Base-by-base conservation (phyloP, 2,329 filamentous ascomycete genomes). In the Trichoderma asperellum region DNA sequence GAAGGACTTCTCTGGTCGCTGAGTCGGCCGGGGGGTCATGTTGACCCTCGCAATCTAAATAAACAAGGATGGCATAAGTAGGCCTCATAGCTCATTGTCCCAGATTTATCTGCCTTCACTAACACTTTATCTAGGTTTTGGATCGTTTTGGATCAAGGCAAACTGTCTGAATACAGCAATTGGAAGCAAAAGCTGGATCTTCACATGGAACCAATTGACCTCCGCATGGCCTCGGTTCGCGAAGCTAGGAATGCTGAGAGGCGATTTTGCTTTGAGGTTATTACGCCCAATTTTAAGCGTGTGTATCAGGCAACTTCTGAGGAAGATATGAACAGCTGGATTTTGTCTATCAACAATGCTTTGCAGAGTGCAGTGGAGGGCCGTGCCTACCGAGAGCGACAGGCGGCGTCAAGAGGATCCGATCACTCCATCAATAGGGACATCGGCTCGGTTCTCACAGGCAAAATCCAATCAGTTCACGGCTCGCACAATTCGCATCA, bases 1-100 rank as follows among this genome's bases (percentile, higher is more conserved):
- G 96, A 99, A 82, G 96, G 96, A 6, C 84, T 99, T 11, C 81
- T 99, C 8, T 99, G 96, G 96, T 94, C 96, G 32, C 83, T 98
- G 56, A 98, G 95, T 77, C 89, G 93, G 72, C 95, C 95, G 3
- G 94, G 94, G 21, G 95, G 93, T 69, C 96, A 99, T 79, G 94
- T 96, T 34, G 96, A 99, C 78, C 96, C 96, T 11, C 93, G 96
- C 74, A 94, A 93, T 21, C 84, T 99, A 74, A 98, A 97, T 77
- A 97, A 98, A 79, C 94, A 97, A 80, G 94, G 93, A 62, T 99
- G 96, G 96, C 96, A 99, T 80, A 99, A 99, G 92, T 97, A 84
- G 82, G 91, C 87, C 64, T 63, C 32, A 10, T 47, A 40, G 21
- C 40, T 24, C 3, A 53, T n/a, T 14, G 35, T 32, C 12, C 55